Evolutionary conservation across 331 rosid genomes (phyloP), one percentile per base, ranked within the genome.

Genomic region (Saraca asoca): DNA sequence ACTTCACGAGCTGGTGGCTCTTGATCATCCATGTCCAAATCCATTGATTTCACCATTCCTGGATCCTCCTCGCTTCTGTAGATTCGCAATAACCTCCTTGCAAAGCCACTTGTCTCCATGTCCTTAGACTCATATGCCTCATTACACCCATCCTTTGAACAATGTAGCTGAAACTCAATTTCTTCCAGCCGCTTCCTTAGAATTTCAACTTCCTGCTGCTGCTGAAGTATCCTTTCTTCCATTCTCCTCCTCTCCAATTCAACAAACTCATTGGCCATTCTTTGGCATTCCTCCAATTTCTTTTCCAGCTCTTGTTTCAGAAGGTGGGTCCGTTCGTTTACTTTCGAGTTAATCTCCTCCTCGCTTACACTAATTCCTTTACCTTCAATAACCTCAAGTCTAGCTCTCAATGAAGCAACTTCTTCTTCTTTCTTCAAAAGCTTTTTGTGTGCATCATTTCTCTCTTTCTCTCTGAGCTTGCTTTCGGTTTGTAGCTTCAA

Each of bases 211-310:
- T 90, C 97, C 67, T 86, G 86, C 66, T 94, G 95, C 80, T 94
- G 99, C 78, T 88, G 91, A 57, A 88, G 17, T 51, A 94, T 83
- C 79, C 71, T 83, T 75, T 90, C 96, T 67, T 93, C 98, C 98
- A 93, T 93, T 76, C 97, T 90, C 80, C 78, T 93, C 79, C 95
- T 84, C 77, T 93, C 98, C 64, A 86, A 17, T 75, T 93, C 97
- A 29, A 93, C 91, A 69, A 90, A 87, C 29, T 93, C 92, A 58
- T 83, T 88, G 5, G 97, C 91, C 86, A 90, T 88, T 79, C 88
- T 82, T 70, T 88, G 97, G 73, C 99, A 90, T 77, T 88, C 97
- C 54, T 83, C 93, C 81, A 94, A 70, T 81, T 86, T 94, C 85
- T 74, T 90, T 66, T 90, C 99, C 78, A 94, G 63, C 80, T 90